Evolutionary conservation across 2,329 filamentous ascomycete genomes (phyloP).

Genomic region (Rosellinia necatrix): DNA sequence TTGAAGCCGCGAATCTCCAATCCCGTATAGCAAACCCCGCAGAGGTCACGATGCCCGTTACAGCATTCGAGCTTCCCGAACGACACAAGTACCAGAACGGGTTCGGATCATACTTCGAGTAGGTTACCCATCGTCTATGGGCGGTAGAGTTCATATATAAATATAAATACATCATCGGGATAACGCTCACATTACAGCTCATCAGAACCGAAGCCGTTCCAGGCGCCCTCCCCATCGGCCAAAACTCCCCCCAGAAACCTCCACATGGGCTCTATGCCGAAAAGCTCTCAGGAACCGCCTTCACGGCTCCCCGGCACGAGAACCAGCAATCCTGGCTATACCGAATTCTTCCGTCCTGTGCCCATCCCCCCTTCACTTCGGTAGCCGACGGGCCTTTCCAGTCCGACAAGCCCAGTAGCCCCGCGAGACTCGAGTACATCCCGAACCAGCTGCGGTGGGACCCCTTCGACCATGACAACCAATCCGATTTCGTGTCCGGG

Average conservation of each 20-base stretch:
- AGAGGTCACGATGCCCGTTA: slow-evolving; percentile 41
- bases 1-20: background rate
- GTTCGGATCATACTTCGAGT: slow-evolving; percentile 73
- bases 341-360: slow-evolving; percentile 59
- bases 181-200: background rate
- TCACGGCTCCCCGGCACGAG: slow-evolving; percentile 61
- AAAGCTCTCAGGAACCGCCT: slow-evolving; percentile 64
- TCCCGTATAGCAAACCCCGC: background rate
- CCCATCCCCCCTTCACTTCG: slow-evolving; percentile 48
- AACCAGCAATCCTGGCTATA: slow-evolving; percentile 67
- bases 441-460: slow-evolving; percentile 87
- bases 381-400: slow-evolving; percentile 48
- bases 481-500: slow-evolving; percentile 50
- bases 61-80: slow-evolving; percentile 43
- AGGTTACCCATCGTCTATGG: slow-evolving; percentile 36
- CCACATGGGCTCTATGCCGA: slow-evolving; percentile 73
- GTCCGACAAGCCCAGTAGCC: slow-evolving; percentile 52
- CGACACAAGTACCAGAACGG: slow-evolving; percentile 70
- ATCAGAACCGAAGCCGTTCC: slow-evolving; percentile 62
- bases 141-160: background rate
- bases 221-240: slow-evolving; percentile 67
- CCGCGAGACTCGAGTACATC: slow-evolving; percentile 68
- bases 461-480: slow-evolving; percentile 73
- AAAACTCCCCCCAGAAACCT: slow-evolving; percentile 74
- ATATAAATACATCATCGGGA: too few relatives aligned